Conservation (phyloP, 371 early-diverging fungal genomes). For the Fennellomyces sp. region DNA sequence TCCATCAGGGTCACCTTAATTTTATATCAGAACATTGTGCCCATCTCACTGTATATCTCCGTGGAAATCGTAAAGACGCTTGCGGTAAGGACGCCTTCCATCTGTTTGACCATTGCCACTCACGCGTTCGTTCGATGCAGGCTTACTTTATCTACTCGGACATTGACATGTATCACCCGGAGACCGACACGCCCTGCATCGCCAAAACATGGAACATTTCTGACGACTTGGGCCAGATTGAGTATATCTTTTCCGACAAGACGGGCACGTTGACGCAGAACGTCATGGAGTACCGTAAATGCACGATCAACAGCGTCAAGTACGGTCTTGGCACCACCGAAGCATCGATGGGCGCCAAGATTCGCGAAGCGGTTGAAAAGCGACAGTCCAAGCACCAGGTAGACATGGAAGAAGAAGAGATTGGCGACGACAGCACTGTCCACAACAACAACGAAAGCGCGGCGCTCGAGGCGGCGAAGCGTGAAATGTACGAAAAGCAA, state of each 20-base stretch:
- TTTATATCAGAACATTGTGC: conserved; percentile 60
- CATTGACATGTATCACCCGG: conserved; percentile 85
- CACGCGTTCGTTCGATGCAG: conserved; percentile 17
- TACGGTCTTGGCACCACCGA: conserved; percentile 69
- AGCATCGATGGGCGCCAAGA: conserved; percentile 31
- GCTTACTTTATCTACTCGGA: conserved; percentile 85
- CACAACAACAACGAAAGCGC: conserved; percentile 2
- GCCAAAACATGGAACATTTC: conserved; percentile 89
- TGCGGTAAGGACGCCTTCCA: conserved; percentile 37
- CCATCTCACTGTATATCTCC: conserved; percentile 95
- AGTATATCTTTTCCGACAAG: conserved; percentile 96
- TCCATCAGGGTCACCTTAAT: conserved; percentile 43
- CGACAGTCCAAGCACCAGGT: conserved; percentile 8
- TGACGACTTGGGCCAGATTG: conserved; percentile 87
- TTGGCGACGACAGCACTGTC: neutral
- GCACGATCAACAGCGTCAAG: conserved; percentile 80
- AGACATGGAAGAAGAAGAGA: neutral
- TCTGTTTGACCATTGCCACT: conserved; percentile 9
- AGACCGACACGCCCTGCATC: conserved; percentile 75
- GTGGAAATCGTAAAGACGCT: conserved; percentile 88
- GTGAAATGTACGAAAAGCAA: conserved; percentile 41
- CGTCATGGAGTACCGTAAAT: conserved; percentile 77
- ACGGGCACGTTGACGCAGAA: conserved; percentile 84
- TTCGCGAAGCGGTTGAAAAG: conserved; percentile 18
- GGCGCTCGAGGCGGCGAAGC: conserved; percentile 12